Base-by-base conservation (phyloP, 1,284 basidiomycete species). In the Mycena sp. region DNA sequence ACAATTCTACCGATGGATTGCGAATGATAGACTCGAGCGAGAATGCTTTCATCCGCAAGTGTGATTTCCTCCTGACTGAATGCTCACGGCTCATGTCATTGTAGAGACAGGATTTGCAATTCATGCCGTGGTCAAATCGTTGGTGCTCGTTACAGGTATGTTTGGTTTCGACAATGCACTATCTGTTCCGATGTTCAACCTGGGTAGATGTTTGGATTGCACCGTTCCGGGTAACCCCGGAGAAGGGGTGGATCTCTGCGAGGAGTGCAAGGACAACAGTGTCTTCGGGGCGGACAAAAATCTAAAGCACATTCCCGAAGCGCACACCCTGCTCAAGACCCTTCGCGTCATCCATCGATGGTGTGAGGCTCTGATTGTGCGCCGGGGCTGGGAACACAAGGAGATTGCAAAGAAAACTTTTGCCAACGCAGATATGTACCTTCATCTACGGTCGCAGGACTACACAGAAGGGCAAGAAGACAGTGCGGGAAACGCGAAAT, bases 111-210 rank as follows among this genome's bases (percentile, higher is more conserved):
- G 30, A 19, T 3, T 52, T 52, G 50, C 38, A 25, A 30, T 14
- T 52, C 37, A 1, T 52, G 50, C 37, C n/a, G 26, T 19, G n/a
- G n/a, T 9, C 17, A 19, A 19, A 52, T 41, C 10, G 17, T 52
- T 25, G 50, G 50, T 2, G 50, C 26, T 52, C 50, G 50, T 29
- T 52, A 52, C n/a, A 52, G 40, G 50, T 52, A n/a, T 41, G 37
- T 52, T 37, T 10, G 5, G 21, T 40, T 28, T 9, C 2, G 10
- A 12, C 4, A 5, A 12, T 29, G 11, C 19, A 11, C n/a, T 19
- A n/a, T 30, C 4, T 3, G 10, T 4, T 35, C 14, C 9, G 23
- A 1, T 28, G 38, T 17, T 52, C 11, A 52, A 17, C 37, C 4
- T 41, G 2, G 19, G 9, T 41, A 52, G 50, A 41, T 52, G 50